Base-by-base conservation (phyloP, 2,329 filamentous ascomycete species). In the Scedosporium aurantiacum region DNA sequence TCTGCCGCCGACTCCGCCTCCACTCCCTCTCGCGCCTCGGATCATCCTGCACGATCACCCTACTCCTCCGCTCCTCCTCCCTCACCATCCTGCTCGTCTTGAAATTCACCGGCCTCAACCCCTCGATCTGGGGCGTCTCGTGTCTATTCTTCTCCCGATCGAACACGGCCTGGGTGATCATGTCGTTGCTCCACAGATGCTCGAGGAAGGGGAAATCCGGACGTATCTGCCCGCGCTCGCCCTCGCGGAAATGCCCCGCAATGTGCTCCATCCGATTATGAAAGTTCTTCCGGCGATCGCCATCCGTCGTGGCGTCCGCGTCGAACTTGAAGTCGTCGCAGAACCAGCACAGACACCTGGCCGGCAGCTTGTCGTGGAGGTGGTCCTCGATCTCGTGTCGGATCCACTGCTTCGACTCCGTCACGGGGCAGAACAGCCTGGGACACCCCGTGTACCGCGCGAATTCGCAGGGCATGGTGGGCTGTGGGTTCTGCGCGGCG, bases 221-320 rank as follows among this genome's bases (percentile, higher is more conserved):
- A 1, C 74, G 69, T 58, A 70, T 70, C 3, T 72, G 18, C 0
- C 63, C 28, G 0, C 55, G 61, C 6, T 61, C 65, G 5, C 65
- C 61, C 18, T 68, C 47, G 12, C 67, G 60, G 47, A 81, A 72
- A 63, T 85, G 82, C 0, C 62, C 61, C 0, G 70, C 73, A 58
- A 84, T 79, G 64, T 85, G 82, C 2, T 67, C 32, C 78, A 84
- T 79, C 2, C 82, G 75, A 1, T 64, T 18, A 0, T 62, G 37
- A 61, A 78, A 80, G 40, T 71, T 66, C 2, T 60, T 54, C n/a
- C 57, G 54, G 8, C 58, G 63, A 16, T 67, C 65, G 0, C 62
- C 64, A 0, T 60, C 58, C 1, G 7, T 56, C 0, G 55, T 59
- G 0, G 64, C 55, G 0, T 50, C 57, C 2, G 70, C 64, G 5